Evolutionary conservation across 345 rosid genomes (phyloP).

Genomic region (Bruguiera sexangula): DNA sequence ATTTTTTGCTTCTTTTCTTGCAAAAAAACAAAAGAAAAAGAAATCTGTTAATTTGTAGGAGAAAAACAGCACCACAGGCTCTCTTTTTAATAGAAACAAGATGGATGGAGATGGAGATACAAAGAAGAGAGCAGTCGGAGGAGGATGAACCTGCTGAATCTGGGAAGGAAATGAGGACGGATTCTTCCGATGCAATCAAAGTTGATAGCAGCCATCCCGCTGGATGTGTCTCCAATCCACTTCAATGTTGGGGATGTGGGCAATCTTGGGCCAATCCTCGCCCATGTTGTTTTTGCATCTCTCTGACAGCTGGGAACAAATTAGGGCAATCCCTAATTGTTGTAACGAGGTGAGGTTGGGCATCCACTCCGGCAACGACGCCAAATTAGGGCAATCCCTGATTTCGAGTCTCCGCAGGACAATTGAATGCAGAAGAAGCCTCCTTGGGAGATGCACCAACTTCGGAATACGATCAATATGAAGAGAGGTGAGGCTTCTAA

Average conservation of each 20-base stretch:
- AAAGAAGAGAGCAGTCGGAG: too few relatives aligned
- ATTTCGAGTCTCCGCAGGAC: not conserved
- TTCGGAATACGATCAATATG: rapidly evolving
- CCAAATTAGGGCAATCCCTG: not conserved
- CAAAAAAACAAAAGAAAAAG: not conserved
- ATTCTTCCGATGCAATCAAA: too few relatives aligned
- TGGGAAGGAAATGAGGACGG: too few relatives aligned
- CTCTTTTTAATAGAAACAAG: too few relatives aligned
- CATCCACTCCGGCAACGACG: slow-evolving; percentile 13
- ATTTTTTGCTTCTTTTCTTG: too few relatives aligned
- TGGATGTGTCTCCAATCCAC: not conserved
- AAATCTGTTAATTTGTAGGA: too few relatives aligned
- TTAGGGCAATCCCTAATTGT: rapidly evolving
- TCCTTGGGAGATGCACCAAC: slow-evolving; percentile 10
- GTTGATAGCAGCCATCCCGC: too few relatives aligned
- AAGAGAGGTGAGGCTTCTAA: slow-evolving; percentile 7
- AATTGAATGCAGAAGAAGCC: slow-evolving; percentile 9
- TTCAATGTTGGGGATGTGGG: not conserved
- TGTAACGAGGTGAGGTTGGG: slow-evolving; percentile 8
- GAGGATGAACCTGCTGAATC: too few relatives aligned
- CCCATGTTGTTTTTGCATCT: not conserved
- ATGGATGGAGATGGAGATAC: too few relatives aligned
- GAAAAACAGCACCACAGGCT: too few relatives aligned
- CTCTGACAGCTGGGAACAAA: not conserved
- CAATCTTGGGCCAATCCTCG: slow-evolving; percentile 12